Evolutionary conservation across 2,329 filamentous ascomycete species (phyloP).

Genomic region (Talaromyces amestolkiae): DNA sequence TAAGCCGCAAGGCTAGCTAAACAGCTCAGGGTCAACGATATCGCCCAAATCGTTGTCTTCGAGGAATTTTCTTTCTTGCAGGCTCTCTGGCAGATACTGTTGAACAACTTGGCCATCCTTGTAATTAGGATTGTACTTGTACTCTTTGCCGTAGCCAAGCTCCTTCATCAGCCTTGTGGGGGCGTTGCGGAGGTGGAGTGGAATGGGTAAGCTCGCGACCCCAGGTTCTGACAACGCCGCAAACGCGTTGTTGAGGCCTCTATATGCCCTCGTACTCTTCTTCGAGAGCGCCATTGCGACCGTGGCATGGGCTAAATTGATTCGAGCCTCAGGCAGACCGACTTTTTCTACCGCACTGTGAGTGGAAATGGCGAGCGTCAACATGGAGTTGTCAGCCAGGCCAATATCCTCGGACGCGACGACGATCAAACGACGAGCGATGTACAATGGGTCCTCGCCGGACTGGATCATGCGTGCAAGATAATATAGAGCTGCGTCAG

Average conservation of each 20-base stretch:
- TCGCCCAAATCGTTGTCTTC: conserved; percentile 77
- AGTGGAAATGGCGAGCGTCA: conserved; percentile 78
- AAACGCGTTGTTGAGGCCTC: conserved; percentile 76
- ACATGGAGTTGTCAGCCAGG: conserved; percentile 78
- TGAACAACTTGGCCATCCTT: conserved; percentile 76
- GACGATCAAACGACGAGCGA: conserved; percentile 89
- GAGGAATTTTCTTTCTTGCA: conserved; percentile 70
- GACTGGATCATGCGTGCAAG: conserved; percentile 93
- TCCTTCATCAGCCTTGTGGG: conserved; percentile 92
- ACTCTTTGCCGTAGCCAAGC: conserved; percentile 82
- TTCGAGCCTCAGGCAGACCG: conserved; percentile 90
- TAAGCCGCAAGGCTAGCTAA: neutral
- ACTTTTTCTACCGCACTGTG: conserved; percentile 90
- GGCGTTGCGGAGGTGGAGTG: conserved; percentile 84
- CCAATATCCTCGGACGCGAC: conserved; percentile 94
- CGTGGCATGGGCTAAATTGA: conserved; percentile 83
- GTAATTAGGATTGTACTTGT: conserved; percentile 96
- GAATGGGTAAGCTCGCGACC: conserved; percentile 75
- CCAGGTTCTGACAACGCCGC: conserved; percentile 78
- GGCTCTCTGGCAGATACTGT: conserved; percentile 79
- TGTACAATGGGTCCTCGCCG: conserved; percentile 88
- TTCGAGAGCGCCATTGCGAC: conserved; percentile 76
- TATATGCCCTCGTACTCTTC: conserved; percentile 85
- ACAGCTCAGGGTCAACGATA: conserved; percentile 68
- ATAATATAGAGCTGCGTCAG: conserved; percentile 91